phyloP scores from a whole-genome alignment of 2,329 filamentous ascomycete species.

The Zalaria obscura region DNA sequence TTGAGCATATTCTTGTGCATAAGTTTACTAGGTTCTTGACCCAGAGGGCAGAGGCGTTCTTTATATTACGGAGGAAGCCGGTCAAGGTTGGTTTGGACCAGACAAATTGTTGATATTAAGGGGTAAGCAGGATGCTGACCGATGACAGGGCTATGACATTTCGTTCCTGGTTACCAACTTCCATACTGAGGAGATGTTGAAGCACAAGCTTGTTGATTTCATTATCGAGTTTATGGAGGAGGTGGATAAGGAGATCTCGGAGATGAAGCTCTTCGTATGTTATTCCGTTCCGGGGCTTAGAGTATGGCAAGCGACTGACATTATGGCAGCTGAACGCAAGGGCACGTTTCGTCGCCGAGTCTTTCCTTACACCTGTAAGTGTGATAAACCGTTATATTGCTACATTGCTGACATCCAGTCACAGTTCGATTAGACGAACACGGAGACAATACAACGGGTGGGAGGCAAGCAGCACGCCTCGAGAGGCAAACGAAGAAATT shows the following conservation, averaged over 20 bases:
- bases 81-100: constrained; percentile 53
- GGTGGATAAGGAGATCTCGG: constrained; percentile 98
- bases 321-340: constrained; percentile 69
- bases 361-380: constrained; percentile 83
- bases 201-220: constrained; percentile 98
- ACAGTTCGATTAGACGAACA: too few species aligned
- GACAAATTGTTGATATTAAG: neutral
- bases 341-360: constrained; percentile 95
- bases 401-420: too few species aligned
- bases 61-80: constrained; percentile 87
- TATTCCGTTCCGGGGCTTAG: neutral
- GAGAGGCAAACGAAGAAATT: too few species aligned
- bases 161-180: constrained; percentile 98
- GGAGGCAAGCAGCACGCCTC: too few species aligned
- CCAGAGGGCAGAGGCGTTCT: constrained; percentile 91
- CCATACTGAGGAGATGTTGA: constrained; percentile 96
- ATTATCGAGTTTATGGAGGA: constrained; percentile 99
- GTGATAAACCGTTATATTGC: too few species aligned
- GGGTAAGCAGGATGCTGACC: neutral
- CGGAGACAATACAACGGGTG: too few species aligned
- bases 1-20: constrained; percentile 93
- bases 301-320: neutral
- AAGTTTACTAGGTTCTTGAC: constrained; percentile 97
- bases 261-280: constrained; percentile 96
- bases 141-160: constrained; percentile 77